Evolutionary conservation across 2,329 filamentous ascomycete genomes (phyloP).

Genomic region (Colletotrichum graminicola): DNA sequence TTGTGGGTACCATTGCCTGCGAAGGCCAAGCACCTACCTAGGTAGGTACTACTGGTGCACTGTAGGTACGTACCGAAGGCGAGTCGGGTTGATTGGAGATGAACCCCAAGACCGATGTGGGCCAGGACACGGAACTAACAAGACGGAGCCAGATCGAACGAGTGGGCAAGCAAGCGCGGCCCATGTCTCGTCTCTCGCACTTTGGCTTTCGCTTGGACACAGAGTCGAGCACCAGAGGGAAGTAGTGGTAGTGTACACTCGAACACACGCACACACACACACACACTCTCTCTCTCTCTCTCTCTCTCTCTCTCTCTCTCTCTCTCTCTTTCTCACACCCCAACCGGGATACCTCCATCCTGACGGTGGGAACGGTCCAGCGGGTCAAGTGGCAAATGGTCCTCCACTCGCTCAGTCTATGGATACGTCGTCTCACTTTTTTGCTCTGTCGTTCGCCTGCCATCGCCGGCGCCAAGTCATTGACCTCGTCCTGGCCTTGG

Average conservation of each 20-base stretch:
- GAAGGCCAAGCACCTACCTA: neutral
- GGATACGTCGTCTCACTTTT: too few species aligned
- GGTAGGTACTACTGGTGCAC: neutral
- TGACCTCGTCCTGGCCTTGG: neutral
- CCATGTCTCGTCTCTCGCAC: constrained; percentile 11
- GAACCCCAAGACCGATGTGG: constrained; percentile 29
- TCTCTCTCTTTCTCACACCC: too few species aligned
- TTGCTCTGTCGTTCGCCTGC: neutral
- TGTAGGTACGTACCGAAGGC: constrained; percentile 29
- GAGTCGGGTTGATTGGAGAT: constrained; percentile 15
- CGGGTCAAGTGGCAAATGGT: constrained; percentile 37
- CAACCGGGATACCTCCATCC: constrained; percentile 1
- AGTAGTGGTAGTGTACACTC: neutral
- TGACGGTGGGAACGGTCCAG: constrained; percentile 21
- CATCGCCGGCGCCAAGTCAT: neutral
- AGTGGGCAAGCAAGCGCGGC: constrained; percentile 17
- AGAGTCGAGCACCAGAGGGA: neutral
- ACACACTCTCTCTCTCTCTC: too few species aligned
- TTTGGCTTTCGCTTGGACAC: neutral
- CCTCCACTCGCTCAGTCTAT: constrained; percentile 11
- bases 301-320: too few species aligned
- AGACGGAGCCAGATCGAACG: constrained; percentile 19
- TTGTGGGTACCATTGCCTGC: neutral
- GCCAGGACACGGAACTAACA: constrained; percentile 16
- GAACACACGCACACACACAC: neutral